Evolutionary conservation across 164 flowering plant genomes (phyloP).

Genomic region (Tinospora cordifolia): DNA sequence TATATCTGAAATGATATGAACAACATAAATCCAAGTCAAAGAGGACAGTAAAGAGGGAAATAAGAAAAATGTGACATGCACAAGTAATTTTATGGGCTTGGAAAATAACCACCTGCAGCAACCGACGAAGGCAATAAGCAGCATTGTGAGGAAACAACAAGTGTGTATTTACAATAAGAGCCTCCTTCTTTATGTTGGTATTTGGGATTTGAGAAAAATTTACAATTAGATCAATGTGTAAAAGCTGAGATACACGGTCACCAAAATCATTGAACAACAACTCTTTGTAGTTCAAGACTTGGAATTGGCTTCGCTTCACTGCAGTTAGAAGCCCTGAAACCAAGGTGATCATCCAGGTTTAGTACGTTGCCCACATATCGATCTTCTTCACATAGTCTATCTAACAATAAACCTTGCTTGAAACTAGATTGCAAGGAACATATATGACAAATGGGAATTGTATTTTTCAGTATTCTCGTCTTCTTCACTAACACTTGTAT

Average conservation of each 20-base stretch:
- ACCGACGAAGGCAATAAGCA: conserved; percentile 19
- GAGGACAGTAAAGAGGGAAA: neutral
- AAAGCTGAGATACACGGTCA: conserved; percentile 26
- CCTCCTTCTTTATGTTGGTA: conserved; percentile 7
- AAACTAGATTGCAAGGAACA: too few species aligned
- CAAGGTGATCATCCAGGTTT: neutral
- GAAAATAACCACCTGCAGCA: conserved; percentile 18
- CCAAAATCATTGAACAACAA: conserved; percentile 20
- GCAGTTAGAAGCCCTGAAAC: conserved; percentile 25
- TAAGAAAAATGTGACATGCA: neutral
- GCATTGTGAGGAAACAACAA: conserved; percentile 25
- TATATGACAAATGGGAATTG: too few species aligned
- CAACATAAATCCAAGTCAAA: neutral
- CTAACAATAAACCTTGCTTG: too few species aligned
- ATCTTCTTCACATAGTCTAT: too few species aligned
- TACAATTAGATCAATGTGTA: conserved; percentile 19
- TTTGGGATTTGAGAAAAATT: conserved; percentile 8
- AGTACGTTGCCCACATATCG: neutral
- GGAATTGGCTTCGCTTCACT: conserved; percentile 15
- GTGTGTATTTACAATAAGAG: conserved; percentile 25
- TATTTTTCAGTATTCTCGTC: too few species aligned
- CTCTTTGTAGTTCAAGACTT: conserved; percentile 18
- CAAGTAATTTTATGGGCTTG: neutral
- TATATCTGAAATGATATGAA: neutral
- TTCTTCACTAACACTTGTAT: too few species aligned